phyloP scores from a whole-genome alignment of 2,329 filamentous ascomycete genomes.

The Orbilia oligospora region DNA sequence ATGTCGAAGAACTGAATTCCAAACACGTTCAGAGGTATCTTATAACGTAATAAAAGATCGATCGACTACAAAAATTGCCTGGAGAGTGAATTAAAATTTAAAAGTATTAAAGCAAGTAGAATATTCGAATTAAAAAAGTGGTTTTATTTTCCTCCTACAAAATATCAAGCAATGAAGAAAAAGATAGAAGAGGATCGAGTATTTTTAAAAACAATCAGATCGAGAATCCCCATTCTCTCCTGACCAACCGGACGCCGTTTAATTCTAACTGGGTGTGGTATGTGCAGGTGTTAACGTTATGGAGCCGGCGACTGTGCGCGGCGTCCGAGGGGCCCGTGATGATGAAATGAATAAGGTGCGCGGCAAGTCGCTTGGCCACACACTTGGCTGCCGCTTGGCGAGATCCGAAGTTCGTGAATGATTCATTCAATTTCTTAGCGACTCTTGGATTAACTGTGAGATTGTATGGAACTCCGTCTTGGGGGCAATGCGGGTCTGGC shows the following conservation, averaged over 20 bases:
- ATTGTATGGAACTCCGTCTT: slow-evolving; percentile 28
- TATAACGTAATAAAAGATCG: slow-evolving; percentile 33
- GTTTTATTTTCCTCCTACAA: not conserved
- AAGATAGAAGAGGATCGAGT: slow-evolving; percentile 8
- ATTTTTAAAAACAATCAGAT: slow-evolving; percentile 4
- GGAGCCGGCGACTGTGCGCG: slow-evolving; percentile 25
- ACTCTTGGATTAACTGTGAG: not conserved
- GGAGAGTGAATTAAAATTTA: not conserved
- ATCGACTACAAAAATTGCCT: not conserved
- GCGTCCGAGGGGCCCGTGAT: slow-evolving; percentile 41
- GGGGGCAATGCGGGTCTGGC: not conserved
- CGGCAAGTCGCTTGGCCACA: slow-evolving; percentile 38
- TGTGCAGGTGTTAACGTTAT: slow-evolving; percentile 4
- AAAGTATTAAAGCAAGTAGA: not conserved
- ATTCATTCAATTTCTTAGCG: slow-evolving; percentile 14
- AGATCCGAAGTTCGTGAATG: not conserved
- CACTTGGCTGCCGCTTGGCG: slow-evolving; percentile 38
- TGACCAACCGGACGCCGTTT: slow-evolving; percentile 10
- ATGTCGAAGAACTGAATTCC: slow-evolving; percentile 3
- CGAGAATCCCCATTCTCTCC: slow-evolving; percentile 3
- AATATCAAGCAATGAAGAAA: not conserved
- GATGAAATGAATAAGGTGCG: slow-evolving; percentile 16
- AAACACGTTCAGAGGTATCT: slow-evolving; percentile 13
- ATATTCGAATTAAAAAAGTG: not conserved
- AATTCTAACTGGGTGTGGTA: slow-evolving; percentile 2